phyloP scores from a whole-genome alignment of 2,329 filamentous ascomycete species.

The Blastomyces emzantsi region DNA sequence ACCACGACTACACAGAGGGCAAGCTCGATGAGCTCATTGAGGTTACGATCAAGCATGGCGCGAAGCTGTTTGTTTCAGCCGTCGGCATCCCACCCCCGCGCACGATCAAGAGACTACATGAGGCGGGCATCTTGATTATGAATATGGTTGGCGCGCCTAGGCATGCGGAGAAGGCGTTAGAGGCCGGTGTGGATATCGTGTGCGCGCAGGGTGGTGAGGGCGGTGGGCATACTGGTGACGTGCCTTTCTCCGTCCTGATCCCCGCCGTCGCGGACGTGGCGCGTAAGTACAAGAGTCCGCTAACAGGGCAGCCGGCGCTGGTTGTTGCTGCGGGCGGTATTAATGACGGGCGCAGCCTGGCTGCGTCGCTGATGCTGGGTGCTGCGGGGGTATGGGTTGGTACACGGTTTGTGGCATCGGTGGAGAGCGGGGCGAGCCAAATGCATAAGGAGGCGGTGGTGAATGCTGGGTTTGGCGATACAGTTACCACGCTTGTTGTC shows the following conservation, averaged over 20 bases:
- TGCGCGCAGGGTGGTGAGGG: conserved; percentile 91
- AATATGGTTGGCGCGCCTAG: conserved; percentile 95
- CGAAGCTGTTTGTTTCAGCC: conserved; percentile 74
- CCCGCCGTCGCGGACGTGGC: conserved; percentile 83
- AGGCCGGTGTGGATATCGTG: conserved; percentile 79
- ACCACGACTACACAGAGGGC: conserved; percentile 90
- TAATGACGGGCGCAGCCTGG: conserved; percentile 69
- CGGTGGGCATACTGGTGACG: conserved; percentile 83
- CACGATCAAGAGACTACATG: conserved; percentile 68
- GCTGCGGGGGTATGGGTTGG: conserved; percentile 90
- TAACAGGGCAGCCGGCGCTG: conserved; percentile 62
- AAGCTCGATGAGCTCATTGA: conserved; percentile 81
- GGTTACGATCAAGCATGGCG: conserved; percentile 75
- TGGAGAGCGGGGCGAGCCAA: conserved; percentile 70
- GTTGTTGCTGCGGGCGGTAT: conserved; percentile 89
- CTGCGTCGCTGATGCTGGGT: conserved; percentile 76
- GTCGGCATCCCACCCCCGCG: conserved; percentile 73
- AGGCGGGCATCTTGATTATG: conserved; percentile 76
- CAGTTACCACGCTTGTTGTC: conserved; percentile 71
- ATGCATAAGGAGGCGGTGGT: conserved; percentile 81
- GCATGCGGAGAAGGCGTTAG: conserved; percentile 80
- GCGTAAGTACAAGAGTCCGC: conserved; percentile 56
- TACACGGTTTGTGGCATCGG: conserved; percentile 77
- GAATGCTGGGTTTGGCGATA: conserved; percentile 67
- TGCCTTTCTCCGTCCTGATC: conserved; percentile 77